Evolutionary conservation across 2,329 filamentous ascomycete genomes (phyloP).

Genomic region (Colletotrichum sp.): DNA sequence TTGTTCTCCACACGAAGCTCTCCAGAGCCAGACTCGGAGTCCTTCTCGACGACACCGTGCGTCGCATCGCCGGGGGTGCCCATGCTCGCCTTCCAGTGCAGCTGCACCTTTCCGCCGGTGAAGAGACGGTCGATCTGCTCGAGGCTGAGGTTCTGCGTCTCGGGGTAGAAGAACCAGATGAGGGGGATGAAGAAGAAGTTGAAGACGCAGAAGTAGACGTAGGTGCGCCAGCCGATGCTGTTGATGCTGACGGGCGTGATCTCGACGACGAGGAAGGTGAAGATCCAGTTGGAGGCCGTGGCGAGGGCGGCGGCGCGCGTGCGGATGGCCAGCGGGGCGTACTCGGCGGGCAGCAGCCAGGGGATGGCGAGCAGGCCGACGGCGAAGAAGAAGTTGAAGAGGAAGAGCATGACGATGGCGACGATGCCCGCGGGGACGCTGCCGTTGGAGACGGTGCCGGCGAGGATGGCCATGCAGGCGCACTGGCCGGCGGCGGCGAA

Average conservation of each 20-base stretch:
- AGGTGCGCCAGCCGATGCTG: constrained; percentile 41
- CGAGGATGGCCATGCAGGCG: constrained; percentile 50
- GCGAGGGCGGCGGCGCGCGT: constrained; percentile 41
- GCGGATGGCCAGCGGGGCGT: constrained; percentile 43
- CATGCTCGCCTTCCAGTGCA: constrained; percentile 37
- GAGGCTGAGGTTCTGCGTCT: constrained; percentile 51
- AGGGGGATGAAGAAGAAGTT: constrained; percentile 44
- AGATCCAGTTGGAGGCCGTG: constrained; percentile 40
- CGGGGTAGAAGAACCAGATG: constrained; percentile 54
- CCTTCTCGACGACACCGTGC: background rate
- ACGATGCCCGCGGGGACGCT: constrained; percentile 42
- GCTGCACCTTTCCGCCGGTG: constrained; percentile 33
- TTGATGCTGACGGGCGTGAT: constrained; percentile 42
- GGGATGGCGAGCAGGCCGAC: constrained; percentile 44
- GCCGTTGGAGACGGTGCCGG: constrained; percentile 45
- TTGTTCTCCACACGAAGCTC: constrained; percentile 18
- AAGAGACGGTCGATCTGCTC: constrained; percentile 53
- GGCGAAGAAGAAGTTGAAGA: constrained; percentile 48
- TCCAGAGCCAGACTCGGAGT: constrained; percentile 9
- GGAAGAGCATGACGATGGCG: constrained; percentile 48
- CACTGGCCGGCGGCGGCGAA: constrained; percentile 42
- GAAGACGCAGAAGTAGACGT: constrained; percentile 41
- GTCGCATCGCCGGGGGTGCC: constrained; percentile 30
- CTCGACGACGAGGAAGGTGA: constrained; percentile 41
- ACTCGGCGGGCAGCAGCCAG: constrained; percentile 48